Conservation (phyloP, 768 basidiomycete genomes). For the Boletus subparvulus region DNA sequence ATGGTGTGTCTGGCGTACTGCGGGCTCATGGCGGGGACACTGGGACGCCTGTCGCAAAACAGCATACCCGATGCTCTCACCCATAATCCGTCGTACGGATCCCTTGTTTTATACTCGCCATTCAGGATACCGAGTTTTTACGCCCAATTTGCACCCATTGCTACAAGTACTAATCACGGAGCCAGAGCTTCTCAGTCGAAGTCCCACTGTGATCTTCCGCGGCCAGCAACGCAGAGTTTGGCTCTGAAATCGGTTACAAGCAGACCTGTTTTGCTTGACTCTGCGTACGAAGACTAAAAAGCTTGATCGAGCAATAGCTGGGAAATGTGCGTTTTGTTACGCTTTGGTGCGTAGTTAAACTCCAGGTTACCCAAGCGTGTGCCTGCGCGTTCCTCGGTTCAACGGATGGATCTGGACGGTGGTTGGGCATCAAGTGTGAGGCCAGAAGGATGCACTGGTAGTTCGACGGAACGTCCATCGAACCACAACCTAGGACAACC, state of each 20-base stretch:
- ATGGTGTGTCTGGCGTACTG: neutral
- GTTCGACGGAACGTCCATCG: neutral
- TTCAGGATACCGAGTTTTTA: neutral
- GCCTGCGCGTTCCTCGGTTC: neutral
- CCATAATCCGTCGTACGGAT: neutral
- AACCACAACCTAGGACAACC: neutral
- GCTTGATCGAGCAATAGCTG: neutral
- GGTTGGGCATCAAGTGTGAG: neutral
- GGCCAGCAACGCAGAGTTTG: neutral
- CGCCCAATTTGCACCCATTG: too few relatives aligned
- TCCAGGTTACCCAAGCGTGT: neutral
- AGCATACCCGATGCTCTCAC: neutral
- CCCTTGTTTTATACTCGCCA: neutral
- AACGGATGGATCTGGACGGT: too few relatives aligned
- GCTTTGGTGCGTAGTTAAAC: neutral
- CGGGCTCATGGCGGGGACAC: too few relatives aligned
- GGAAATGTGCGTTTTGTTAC: neutral
- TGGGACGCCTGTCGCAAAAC: too few relatives aligned
- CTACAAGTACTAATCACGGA: too few relatives aligned
- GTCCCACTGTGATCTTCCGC: neutral
- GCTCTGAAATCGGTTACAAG: neutral
- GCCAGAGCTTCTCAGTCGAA: too few relatives aligned
- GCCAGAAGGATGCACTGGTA: neutral
- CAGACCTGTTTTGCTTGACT: neutral
- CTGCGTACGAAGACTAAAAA: neutral